Conservation (phyloP, 225 moss, liverwort and hornwort genomes). For the Pleurozium schreberi region DNA sequence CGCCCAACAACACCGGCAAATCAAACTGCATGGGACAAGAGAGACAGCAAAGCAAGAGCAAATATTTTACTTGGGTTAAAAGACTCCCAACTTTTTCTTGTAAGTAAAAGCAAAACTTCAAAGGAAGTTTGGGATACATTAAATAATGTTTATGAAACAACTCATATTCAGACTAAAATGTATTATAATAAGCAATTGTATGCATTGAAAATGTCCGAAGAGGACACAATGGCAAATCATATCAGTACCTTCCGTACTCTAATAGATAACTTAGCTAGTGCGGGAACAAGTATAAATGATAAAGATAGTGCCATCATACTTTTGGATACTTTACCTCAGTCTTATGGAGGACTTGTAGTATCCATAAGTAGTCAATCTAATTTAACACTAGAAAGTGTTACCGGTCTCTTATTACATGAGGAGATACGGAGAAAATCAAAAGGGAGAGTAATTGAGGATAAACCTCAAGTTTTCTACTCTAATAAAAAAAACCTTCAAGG, state of each 20-base stretch:
- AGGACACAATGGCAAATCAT: background rate
- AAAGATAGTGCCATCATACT: background rate
- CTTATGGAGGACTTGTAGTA: no score
- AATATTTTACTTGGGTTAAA: background rate
- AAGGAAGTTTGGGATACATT: no score
- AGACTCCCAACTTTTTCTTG: no score
- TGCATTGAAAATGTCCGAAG: background rate
- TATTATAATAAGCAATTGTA: no score
- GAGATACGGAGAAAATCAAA: background rate
- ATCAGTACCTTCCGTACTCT: background rate
- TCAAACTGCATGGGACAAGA: background rate
- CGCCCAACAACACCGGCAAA: background rate
- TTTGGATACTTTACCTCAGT: no score
- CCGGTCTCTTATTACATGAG: background rate
- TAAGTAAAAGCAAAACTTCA: no score
- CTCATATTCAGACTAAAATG: no score
- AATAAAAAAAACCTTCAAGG: background rate
- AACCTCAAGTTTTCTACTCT: background rate
- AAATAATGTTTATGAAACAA: no score
- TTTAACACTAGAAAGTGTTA: no score
- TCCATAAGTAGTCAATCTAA: no score
- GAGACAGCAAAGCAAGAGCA: background rate
- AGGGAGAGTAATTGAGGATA: background rate
- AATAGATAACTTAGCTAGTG: background rate
- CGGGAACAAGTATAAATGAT: background rate